Conservation (phyloP, 1,139 yeast species). For the Sugiyamaella pinicola region DNA sequence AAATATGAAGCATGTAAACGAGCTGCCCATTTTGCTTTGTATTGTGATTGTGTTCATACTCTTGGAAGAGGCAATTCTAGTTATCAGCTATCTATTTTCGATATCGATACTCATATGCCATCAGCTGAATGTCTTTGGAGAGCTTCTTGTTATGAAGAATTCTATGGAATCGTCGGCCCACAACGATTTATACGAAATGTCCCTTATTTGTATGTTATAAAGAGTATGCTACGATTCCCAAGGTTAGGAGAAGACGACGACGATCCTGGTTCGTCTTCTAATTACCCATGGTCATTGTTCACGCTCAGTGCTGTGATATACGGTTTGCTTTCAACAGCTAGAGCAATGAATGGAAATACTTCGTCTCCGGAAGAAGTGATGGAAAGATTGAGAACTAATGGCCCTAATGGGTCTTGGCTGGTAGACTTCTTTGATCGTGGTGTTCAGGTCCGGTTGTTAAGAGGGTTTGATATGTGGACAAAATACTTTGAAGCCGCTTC, state of each 20-base stretch:
- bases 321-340: conserved; percentile 38
- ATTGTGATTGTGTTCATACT: conserved; percentile 34
- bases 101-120: conserved; percentile 40
- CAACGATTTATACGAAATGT: conserved; percentile 31
- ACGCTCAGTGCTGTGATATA: conserved; percentile 35
- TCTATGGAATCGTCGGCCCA: conserved; percentile 37
- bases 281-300: conserved; percentile 34
- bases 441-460: conserved; percentile 36
- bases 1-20: conserved; percentile 39
- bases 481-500: conserved; percentile 34
- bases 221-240: conserved; percentile 41
- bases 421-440: conserved; percentile 31
- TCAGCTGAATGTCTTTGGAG: conserved; percentile 39
- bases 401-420: conserved; percentile 23
- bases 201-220: conserved; percentile 39
- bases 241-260: conserved; percentile 30
- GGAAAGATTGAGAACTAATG: conserved; percentile 22
- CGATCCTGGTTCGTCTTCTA: conserved; percentile 1
- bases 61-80: conserved; percentile 27
- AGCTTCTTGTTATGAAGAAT: conserved; percentile 35
- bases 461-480: conserved; percentile 41
- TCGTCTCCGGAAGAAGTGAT: conserved; percentile 23
- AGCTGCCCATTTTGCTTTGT: conserved; percentile 35
- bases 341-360: conserved; percentile 31
- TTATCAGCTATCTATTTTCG: conserved; percentile 33